Evolutionary conservation across 176 grass and related monocot genomes (phyloP).

Genomic region (Musa itinerans): DNA sequence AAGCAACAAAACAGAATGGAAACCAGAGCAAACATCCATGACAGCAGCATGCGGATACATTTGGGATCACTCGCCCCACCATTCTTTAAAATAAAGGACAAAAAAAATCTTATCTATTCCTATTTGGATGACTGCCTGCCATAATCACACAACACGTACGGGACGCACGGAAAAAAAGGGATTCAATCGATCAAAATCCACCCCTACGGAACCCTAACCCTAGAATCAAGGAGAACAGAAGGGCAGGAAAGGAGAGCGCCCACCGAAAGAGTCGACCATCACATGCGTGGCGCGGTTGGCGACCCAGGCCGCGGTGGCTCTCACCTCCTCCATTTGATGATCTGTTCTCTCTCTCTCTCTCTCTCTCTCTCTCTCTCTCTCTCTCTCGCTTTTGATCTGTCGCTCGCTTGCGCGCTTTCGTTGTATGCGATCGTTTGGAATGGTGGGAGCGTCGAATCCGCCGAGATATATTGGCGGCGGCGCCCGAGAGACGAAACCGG

Average conservation of each 20-base stretch:
- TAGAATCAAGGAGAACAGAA: not conserved
- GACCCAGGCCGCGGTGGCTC: constrained; percentile 70
- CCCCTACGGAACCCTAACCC: not conserved
- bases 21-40: too few relatives aligned
- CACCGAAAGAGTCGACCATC: constrained; percentile 63
- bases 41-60: too few relatives aligned
- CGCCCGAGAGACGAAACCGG: too few relatives aligned
- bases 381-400: not conserved
- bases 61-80: too few relatives aligned
- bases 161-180: not conserved
- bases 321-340: constrained; percentile 56
- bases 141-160: not conserved
- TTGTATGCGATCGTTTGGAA: too few relatives aligned
- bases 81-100: too few relatives aligned
- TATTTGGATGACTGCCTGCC: not conserved
- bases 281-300: constrained; percentile 70
- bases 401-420: too few relatives aligned
- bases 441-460: too few relatives aligned
- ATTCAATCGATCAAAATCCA: constrained; percentile 6
- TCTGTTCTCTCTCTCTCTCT: constrained; percentile 1
- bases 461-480: too few relatives aligned
- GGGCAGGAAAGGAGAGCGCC: not conserved
- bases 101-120: too few relatives aligned
- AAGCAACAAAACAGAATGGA: too few relatives aligned
- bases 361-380: not conserved